phyloP scores from a whole-genome alignment of 345 rosid genomes.

The Rhodomyrtus tomentosa region DNA sequence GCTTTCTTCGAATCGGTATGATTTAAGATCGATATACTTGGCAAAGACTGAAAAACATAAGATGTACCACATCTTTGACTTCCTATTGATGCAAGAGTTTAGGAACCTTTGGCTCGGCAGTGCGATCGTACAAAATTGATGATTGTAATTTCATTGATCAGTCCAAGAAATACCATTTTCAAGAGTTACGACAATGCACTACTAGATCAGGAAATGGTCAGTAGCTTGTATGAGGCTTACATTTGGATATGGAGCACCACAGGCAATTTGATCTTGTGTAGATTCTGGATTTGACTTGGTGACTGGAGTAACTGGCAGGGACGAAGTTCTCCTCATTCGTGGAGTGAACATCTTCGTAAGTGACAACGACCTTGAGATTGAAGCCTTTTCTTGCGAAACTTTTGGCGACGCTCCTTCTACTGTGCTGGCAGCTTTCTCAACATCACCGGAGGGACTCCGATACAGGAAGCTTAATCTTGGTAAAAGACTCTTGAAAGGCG shows the following conservation, averaged over 20 bases:
- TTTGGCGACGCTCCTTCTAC: constrained; percentile 23
- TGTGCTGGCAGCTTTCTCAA: constrained; percentile 38
- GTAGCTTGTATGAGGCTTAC: constrained; percentile 33
- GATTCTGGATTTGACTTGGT: constrained; percentile 34
- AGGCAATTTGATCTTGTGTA: constrained; percentile 22
- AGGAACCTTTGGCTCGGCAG: neutral
- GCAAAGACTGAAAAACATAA: neutral
- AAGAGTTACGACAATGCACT: neutral
- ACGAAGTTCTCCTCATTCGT: constrained; percentile 66
- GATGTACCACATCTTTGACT: neutral
- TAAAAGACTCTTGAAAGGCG: constrained; percentile 53
- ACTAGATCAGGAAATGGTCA: neutral
- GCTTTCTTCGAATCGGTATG: neutral
- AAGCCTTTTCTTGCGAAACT: constrained; percentile 41
- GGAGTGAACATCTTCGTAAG: constrained; percentile 80
- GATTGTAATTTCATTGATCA: neutral
- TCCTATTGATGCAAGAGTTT: neutral
- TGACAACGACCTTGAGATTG: constrained; percentile 68
- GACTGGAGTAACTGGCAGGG: constrained; percentile 58
- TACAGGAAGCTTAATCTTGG: constrained; percentile 55
- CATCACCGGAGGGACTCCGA: constrained; percentile 33
- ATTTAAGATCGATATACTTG: neutral
- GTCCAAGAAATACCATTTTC: neutral
- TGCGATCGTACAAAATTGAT: neutral
- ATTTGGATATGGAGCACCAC: constrained; percentile 28